Evolutionary conservation across 805 yeast species (phyloP).

Genomic region (Saccharomycopsis fodiens): DNA sequence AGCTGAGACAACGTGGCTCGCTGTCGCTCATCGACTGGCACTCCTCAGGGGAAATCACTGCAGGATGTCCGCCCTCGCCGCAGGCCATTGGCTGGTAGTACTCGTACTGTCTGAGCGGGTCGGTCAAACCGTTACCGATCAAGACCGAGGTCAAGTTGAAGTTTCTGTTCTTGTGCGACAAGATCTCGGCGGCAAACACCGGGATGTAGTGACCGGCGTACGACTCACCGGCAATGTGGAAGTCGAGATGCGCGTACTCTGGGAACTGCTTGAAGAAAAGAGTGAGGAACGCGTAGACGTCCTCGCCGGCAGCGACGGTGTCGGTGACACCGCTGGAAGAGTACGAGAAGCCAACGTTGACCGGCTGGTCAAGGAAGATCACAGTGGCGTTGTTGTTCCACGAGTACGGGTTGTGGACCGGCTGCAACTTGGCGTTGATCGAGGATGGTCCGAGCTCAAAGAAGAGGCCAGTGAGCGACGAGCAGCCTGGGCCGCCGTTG

Average conservation of each 20-base stretch:
- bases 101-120: conserved; percentile 71
- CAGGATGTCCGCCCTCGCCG: conserved; percentile 77
- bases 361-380: conserved; percentile 84
- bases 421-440: conserved; percentile 52
- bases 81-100: conserved; percentile 91
- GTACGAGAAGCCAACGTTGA: conserved; percentile 73
- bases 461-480: conserved; percentile 78
- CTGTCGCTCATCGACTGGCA: conserved; percentile 63
- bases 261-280: conserved; percentile 72
- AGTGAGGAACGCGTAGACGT: conserved; percentile 71
- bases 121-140: conserved; percentile 90
- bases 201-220: conserved; percentile 96
- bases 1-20: conserved; percentile 68
- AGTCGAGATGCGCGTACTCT: conserved; percentile 44
- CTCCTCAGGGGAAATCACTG: conserved; percentile 70
- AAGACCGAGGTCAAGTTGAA: conserved; percentile 68
- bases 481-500: conserved; percentile 95
- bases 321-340: conserved; percentile 56
- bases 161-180: conserved; percentile 48
- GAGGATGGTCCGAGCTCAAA: conserved; percentile 82
- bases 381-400: conserved; percentile 86
- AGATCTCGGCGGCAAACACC: conserved; percentile 73
- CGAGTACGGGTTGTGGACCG: conserved; percentile 63
- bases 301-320: conserved; percentile 79
- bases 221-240: conserved; percentile 91